phyloP scores from a whole-genome alignment of 2,329 filamentous ascomycete species.

The Capronia coronata region DNA sequence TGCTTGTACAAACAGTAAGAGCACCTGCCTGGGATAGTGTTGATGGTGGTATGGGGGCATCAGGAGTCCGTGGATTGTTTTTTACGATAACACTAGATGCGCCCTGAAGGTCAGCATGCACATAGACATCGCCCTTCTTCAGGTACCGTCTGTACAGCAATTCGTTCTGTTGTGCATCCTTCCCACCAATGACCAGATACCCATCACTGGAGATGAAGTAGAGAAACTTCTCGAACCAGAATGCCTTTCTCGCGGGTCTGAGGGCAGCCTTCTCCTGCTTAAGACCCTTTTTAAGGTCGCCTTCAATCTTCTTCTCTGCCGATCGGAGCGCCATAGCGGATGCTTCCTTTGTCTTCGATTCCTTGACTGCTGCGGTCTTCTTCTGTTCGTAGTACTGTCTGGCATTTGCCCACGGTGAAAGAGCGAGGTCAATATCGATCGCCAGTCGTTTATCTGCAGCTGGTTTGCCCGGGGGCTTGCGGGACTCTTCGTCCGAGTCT shows the following conservation, averaged over 20 bases:
- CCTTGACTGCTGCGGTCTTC: slow-evolving; percentile 74
- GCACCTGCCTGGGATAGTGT: slow-evolving; percentile 87
- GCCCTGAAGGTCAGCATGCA: slow-evolving; percentile 81
- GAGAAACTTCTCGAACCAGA: slow-evolving; percentile 96
- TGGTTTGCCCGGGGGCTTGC: slow-evolving; percentile 25
- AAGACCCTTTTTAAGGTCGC: slow-evolving; percentile 77
- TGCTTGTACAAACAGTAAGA: slow-evolving; percentile 75
- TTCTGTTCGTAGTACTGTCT: slow-evolving; percentile 88
- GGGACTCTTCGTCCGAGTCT: slow-evolving; percentile 32
- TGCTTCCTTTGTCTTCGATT: slow-evolving; percentile 77
- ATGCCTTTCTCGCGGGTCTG: slow-evolving; percentile 70
- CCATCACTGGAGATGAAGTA: slow-evolving; percentile 96
- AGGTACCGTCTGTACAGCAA: slow-evolving; percentile 82
- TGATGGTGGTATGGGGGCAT: slow-evolving; percentile 83
- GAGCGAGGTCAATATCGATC: slow-evolving; percentile 76
- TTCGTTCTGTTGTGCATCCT: slow-evolving; percentile 84
- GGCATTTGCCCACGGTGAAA: slow-evolving; percentile 84
- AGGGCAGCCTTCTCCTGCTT: slow-evolving; percentile 89
- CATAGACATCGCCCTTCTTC: slow-evolving; percentile 82
- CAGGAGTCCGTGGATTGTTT: slow-evolving; percentile 68
- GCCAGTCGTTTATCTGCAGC: slow-evolving; percentile 45
- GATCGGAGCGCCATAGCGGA: slow-evolving; percentile 79
- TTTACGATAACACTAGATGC: slow-evolving; percentile 84
- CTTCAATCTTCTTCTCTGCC: slow-evolving; percentile 78
- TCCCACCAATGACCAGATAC: slow-evolving; percentile 83